Percentiles rank a stretch among this genome's conserved stretches.
phyloP scores from a whole-genome alignment of 139 green algal genomes.

The Tetradesmus obliquus region DNA sequence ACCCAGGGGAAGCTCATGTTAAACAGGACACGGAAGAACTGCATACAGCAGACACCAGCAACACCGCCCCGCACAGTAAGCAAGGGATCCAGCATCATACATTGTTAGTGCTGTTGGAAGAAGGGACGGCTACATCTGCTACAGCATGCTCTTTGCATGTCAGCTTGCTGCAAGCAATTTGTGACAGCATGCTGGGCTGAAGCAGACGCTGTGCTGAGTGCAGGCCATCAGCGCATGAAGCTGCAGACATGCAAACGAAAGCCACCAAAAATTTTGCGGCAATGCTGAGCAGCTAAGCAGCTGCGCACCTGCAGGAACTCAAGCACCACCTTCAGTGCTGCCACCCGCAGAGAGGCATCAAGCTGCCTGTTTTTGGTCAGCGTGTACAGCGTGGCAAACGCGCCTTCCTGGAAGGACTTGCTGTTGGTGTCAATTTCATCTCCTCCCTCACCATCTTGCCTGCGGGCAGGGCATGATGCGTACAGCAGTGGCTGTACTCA shows the following conservation, averaged over 20 bases:
- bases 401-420: background rate
- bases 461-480: background rate
- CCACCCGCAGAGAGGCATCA: background rate
- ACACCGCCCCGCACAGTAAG: too few species aligned
- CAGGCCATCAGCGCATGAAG: background rate
- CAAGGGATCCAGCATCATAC: too few species aligned
- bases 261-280: background rate
- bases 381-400: background rate
- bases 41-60: background rate
- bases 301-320: constrained; percentile 5
- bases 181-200: too few species aligned
- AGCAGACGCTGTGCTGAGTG: too few species aligned
- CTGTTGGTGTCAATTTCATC: background rate
- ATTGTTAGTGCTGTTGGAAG: too few species aligned
- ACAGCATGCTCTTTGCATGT: too few species aligned
- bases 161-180: too few species aligned
- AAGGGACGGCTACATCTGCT: too few species aligned
- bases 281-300: too few species aligned
- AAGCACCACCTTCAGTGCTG: background rate
- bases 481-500: background rate
- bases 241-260: background rate
- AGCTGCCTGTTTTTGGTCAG: background rate
- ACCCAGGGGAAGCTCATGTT: background rate
- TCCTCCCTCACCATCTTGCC: background rate
- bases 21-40: background rate